A percentile compares a stretch with the other conserved stretches of the same genome.
Conservation (phyloP, 805 yeast genomes). For the Candida parachauliodes region DNA sequence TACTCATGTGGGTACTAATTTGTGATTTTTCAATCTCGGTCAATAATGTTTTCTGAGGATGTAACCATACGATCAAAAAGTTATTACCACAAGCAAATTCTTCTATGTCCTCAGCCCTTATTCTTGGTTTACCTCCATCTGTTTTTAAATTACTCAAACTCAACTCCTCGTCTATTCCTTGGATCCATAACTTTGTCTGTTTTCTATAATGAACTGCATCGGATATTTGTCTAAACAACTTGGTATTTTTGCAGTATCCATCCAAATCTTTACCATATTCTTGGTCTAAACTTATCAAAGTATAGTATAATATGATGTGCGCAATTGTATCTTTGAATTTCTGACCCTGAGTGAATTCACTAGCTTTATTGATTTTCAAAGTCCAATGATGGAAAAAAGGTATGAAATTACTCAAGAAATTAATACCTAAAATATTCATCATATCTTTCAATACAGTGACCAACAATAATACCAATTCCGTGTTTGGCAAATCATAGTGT, state of each 20-base stretch:
- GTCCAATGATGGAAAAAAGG: constrained; percentile 48
- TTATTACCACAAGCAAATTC: constrained; percentile 25
- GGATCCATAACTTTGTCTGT: constrained; percentile 24
- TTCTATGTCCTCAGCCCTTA: constrained; percentile 10
- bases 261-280: constrained; percentile 23
- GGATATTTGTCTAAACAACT: constrained; percentile 16
- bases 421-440: constrained; percentile 40
- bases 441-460: constrained; percentile 22
- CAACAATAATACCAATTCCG: constrained; percentile 19
- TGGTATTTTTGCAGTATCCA: constrained; percentile 18
- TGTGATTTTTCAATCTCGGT: constrained; percentile 4
- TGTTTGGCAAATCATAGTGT: constrained; percentile 18
- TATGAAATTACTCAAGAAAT: constrained; percentile 42
- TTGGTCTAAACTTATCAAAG: constrained; percentile 24
- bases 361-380: constrained; percentile 14
- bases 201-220: constrained; percentile 26
- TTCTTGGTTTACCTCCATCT: not conserved
- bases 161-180: constrained; percentile 15
- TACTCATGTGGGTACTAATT: constrained; percentile 4
- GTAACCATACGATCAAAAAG: constrained; percentile 29
- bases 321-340: constrained; percentile 31
- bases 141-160: not conserved
- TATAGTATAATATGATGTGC: constrained; percentile 22
- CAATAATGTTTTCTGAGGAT: constrained; percentile 24
- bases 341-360: constrained; percentile 9